Base-by-base conservation (phyloP, 1,139 yeast species). In the Sugiyamaella xylanicola region DNA sequence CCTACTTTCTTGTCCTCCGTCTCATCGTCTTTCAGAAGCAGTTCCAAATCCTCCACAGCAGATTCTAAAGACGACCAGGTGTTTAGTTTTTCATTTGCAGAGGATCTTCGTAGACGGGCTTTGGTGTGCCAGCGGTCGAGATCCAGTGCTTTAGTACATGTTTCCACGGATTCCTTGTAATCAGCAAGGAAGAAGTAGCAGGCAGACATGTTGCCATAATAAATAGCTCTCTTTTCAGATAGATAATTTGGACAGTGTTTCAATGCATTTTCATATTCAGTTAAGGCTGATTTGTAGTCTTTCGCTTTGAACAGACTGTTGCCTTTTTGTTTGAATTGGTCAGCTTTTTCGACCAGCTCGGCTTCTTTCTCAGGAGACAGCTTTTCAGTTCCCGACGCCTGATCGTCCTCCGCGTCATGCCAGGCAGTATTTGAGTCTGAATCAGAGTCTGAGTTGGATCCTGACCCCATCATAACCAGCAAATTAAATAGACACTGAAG, bases 161-260 rank as follows among this genome's bases (percentile, higher is more conserved):
- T 91, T 16, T 72, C 75, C 2, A 87, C 81, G 0, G 93, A 87
- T 54, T 80, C 77, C 4, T 92, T 92, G 71, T 86, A 87, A 62
- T 83, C 82, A 62, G 87, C 95, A 59, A 84, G 68, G 66, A 85
- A 84, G 63, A 86, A 79, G 59, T 87, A 84, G 9, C 86, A 91
- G 61, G 88, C 91, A 0, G 95, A 92, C 61, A 93, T 75, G 69
- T 89, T 89, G 17, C 92, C 83, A 68, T 74, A 86, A 63, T 82
- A 84, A 27, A 88, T 78, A 0, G 92, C 84, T 57, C 84, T 81
- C n/a, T 71, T 64, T 1, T 78, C 72, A 60, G 81, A 82, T 25
- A 82, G 63, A 51, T 62, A 59, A 4, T 46, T 53, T 0, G 69
- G 68, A 44, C 67, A 63, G 4, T 53, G 57, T 40, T 76, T 82